These are phyloP conservation scores for Myxozyma neglecta DNA, from an alignment of 805 yeast species.

Conservation along the genomic window DNA sequence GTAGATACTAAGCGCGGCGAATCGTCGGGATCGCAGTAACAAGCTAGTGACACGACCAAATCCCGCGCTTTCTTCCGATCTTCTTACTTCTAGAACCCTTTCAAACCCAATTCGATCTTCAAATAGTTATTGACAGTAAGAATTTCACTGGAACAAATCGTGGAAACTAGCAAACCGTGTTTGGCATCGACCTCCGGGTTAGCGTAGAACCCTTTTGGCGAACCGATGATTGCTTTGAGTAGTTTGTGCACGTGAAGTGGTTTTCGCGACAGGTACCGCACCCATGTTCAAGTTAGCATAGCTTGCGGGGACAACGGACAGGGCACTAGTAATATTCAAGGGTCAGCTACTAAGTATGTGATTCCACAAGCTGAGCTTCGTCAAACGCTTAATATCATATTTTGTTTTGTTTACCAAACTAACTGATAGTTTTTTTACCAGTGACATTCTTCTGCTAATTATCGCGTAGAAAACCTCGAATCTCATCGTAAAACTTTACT, in stretches of 20 bases:
- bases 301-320: not conserved
- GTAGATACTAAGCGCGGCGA: not conserved
- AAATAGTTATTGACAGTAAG: no score
- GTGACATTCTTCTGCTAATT: not conserved
- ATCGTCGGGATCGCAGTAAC: slow-evolving; percentile 4
- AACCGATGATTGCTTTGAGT: not conserved
- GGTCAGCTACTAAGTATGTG: not conserved
- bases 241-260: slow-evolving; percentile 2
- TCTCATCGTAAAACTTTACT: not conserved
- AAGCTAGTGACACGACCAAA: not conserved
- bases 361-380: not conserved
- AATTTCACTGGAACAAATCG: no score
- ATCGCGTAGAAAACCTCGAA: not conserved
- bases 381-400: not conserved
- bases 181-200: not conserved
- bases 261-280: not conserved
- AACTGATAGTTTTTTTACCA: no score
- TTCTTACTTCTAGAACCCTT: not conserved
- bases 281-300: not conserved
- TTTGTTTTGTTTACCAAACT: no score
- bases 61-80: not conserved
- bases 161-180: not conserved
- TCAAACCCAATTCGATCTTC: not conserved
- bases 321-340: no score
- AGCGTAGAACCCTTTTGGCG: not conserved